These are phyloP conservation scores for Fusarium haematococcum DNA, from an alignment of 2,329 filamentous ascomycete genomes.

Conservation along the genomic window DNA sequence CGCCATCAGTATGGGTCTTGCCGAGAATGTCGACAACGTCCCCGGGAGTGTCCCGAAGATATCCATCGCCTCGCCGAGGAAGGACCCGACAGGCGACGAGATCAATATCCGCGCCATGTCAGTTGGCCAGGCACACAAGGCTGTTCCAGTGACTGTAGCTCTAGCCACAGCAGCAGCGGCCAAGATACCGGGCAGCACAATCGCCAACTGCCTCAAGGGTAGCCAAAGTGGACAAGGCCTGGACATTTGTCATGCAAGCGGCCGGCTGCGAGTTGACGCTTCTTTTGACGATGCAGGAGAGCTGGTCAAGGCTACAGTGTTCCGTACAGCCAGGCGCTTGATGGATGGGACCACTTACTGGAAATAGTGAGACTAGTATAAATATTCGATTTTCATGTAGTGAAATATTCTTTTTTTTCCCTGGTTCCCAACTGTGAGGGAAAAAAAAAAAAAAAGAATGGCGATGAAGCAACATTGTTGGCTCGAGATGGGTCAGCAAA, in stretches of 20 bases:
- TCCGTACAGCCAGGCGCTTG: neutral
- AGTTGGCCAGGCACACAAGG: neutral
- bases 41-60: neutral
- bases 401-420: no score
- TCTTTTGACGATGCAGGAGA: neutral
- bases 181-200: neutral
- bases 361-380: neutral
- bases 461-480: no score
- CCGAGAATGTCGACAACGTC: neutral
- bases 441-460: no score
- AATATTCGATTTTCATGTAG: no score
- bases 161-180: neutral
- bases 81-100: neutral
- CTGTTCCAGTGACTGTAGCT: neutral
- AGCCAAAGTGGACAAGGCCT: neutral
- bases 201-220: neutral
- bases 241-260: neutral
- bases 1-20: neutral
- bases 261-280: neutral
- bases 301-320: neutral
- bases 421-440: no score
- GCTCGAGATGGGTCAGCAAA: no score
- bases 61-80: neutral
- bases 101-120: neutral
- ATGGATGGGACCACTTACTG: neutral